Evolutionary conservation across 805 yeast species (phyloP).

Genomic region (Candida loeiensis): DNA sequence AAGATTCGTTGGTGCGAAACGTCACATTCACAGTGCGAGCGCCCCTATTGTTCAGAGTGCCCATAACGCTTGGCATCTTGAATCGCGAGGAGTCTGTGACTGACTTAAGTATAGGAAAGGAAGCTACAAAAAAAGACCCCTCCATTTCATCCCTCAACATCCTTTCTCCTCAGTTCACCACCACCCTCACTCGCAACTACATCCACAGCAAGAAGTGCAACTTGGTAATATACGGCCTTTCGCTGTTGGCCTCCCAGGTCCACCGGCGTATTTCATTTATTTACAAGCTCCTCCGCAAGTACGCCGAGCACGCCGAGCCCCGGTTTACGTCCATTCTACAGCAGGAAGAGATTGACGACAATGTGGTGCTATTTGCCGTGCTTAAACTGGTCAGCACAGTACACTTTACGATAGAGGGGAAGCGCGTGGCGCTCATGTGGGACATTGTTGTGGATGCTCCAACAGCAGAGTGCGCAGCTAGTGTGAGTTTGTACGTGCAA

Average conservation of each 20-base stretch:
- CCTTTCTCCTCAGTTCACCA: conserved; percentile 23
- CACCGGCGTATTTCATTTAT: conserved; percentile 21
- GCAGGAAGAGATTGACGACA: conserved; percentile 15
- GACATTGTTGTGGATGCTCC: conserved; percentile 19
- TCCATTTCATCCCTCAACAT: conserved; percentile 13
- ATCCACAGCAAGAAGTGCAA: conserved; percentile 25
- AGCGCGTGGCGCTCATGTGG: conserved; percentile 18
- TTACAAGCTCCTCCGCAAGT: conserved; percentile 19
- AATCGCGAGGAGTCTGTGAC: conserved; percentile 6
- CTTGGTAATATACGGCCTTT: conserved; percentile 28
- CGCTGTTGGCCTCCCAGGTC: conserved; percentile 26
- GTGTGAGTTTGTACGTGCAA: conserved; percentile 13
- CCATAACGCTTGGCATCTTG: conserved; percentile 12
- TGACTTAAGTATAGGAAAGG: neutral
- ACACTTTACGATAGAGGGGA: conserved; percentile 13
- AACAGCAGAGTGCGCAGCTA: conserved; percentile 24
- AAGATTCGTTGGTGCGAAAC: conserved; percentile 13
- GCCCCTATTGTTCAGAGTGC: conserved; percentile 22
- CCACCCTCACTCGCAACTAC: conserved; percentile 21
- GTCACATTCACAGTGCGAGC: conserved; percentile 16
- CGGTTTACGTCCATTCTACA: conserved; percentile 10
- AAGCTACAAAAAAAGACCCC: neutral
- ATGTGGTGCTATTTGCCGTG: conserved; percentile 15
- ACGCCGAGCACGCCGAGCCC: conserved; percentile 14
- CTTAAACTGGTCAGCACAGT: conserved; percentile 21